These are phyloP conservation scores for Rubia balearica DNA, from an alignment of 305 asterid genomes.

Conservation along the genomic window DNA sequence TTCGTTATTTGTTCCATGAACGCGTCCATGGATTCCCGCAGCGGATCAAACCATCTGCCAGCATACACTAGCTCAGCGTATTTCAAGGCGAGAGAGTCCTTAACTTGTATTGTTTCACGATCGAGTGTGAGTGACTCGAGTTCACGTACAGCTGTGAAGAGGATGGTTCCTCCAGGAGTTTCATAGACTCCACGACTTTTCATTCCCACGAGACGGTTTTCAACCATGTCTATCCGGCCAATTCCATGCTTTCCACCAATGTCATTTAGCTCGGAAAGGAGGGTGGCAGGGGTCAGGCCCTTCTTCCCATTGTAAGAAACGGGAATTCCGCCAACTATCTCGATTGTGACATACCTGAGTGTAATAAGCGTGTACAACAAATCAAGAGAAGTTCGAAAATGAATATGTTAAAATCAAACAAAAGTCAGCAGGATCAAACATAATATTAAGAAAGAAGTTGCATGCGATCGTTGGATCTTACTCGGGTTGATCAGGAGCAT, in stretches of 20 bases:
- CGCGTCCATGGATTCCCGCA: conserved; percentile 80
- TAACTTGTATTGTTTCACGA: conserved; percentile 76
- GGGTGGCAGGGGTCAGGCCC: conserved; percentile 65
- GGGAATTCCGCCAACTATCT: conserved; percentile 67
- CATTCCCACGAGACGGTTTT: conserved; percentile 87
- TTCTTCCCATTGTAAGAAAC: conserved; percentile 66
- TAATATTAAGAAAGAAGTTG: background rate
- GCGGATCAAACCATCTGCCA: conserved; percentile 92
- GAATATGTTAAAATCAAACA: conserved; percentile 3
- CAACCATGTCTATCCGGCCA: conserved; percentile 87
- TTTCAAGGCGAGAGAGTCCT: conserved; percentile 76
- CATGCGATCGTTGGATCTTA: conserved; percentile 24
- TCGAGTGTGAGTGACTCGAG: conserved; percentile 94
- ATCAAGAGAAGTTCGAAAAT: background rate
- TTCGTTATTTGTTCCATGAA: conserved; percentile 87
- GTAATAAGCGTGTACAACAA: background rate
- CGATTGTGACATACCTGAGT: conserved; percentile 62
- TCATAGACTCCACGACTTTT: conserved; percentile 96
- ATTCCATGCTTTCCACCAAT: conserved; percentile 82
- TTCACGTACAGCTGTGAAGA: conserved; percentile 68
- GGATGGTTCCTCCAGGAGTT: conserved; percentile 92
- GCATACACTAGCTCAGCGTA: conserved; percentile 85
- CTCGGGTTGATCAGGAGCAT: conserved; percentile 90
- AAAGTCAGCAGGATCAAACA: background rate
- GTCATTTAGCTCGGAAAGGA: conserved; percentile 63